Conservation (phyloP, 768 basidiomycete genomes). For the Pleurotus pulmonarius region DNA sequence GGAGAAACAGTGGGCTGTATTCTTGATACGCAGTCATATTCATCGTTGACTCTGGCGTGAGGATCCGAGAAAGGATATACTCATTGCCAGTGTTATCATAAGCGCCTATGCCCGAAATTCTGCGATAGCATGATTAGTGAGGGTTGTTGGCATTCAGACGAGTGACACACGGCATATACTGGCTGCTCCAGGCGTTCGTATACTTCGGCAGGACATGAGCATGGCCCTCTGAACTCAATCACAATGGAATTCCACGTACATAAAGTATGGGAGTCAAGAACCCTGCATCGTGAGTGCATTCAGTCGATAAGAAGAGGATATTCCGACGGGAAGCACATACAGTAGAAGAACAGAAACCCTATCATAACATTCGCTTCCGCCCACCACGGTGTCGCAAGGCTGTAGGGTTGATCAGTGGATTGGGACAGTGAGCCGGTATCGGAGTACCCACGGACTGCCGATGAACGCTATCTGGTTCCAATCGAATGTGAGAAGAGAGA, state of each 20-base stretch:
- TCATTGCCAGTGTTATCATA: conserved; percentile 55
- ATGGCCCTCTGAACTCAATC: conserved; percentile 5
- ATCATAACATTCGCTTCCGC: conserved; percentile 66
- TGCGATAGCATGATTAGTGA: conserved; percentile 16
- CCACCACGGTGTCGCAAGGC: conserved; percentile 60
- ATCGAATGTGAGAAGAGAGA: conserved; percentile 51
- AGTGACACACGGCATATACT: conserved; percentile 51
- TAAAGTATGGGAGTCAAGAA: conserved; percentile 47
- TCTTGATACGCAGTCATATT: conserved; percentile 39
- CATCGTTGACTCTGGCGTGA: conserved; percentile 35
- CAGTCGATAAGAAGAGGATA: neutral
- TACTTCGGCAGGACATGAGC: conserved; percentile 28
- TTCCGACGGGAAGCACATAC: conserved; percentile 25
- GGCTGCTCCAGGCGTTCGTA: conserved; percentile 52
- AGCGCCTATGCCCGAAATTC: conserved; percentile 43
- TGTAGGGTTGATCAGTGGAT: conserved; percentile 12
- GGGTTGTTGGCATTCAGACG: neutral
- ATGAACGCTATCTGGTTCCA: conserved; percentile 70
- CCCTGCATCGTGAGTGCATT: conserved; percentile 26
- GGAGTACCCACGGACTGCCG: conserved; percentile 50
- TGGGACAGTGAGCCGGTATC: conserved; percentile 8
- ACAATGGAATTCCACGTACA: conserved; percentile 23
- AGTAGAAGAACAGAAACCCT: conserved; percentile 65
- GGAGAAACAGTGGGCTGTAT: conserved; percentile 45
- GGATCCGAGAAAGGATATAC: conserved; percentile 42